Percentiles rank a stretch among this genome's conserved stretches.
Conservation (phyloP, 495 filamentous ascomycete species). For the Hyaloscypha hepaticicola region DNA sequence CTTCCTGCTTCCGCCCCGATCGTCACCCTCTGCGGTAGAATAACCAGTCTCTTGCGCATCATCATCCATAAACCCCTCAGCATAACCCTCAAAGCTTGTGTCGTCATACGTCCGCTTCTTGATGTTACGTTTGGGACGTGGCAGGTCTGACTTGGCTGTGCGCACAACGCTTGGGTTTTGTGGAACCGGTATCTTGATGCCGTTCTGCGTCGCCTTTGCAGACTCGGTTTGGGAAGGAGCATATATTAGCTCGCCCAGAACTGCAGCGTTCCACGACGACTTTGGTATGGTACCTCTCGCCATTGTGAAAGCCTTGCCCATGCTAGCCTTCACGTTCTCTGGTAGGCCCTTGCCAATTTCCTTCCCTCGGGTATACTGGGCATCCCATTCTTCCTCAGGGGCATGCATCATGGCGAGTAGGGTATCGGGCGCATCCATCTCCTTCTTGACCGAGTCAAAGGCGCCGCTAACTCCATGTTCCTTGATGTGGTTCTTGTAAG, state of each 20-base stretch:
- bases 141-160: constrained; percentile 28
- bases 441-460: constrained; percentile 51
- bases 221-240: constrained; percentile 35
- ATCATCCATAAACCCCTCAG: constrained; percentile 52
- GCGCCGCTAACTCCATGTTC: constrained; percentile 51
- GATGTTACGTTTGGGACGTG: constrained; percentile 42
- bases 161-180: constrained; percentile 15
- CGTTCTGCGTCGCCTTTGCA: constrained; percentile 26
- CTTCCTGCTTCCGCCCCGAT: constrained; percentile 46
- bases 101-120: constrained; percentile 55
- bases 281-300: constrained; percentile 47
- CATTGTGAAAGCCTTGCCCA: constrained; percentile 49
- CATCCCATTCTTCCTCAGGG: constrained; percentile 57
- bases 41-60: constrained; percentile 48
- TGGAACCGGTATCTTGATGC: constrained; percentile 19
- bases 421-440: constrained; percentile 37
- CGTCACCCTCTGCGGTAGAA: constrained; percentile 52
- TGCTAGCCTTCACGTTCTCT: constrained; percentile 31
- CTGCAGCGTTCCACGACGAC: constrained; percentile 47
- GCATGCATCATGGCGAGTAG: constrained; percentile 47
- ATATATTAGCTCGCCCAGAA: constrained; percentile 49
- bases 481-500: constrained; percentile 59
- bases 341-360: constrained; percentile 55
- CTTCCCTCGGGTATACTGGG: constrained; percentile 47
- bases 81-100: constrained; percentile 57